Percentiles rank a stretch among this genome's conserved stretches.
phyloP scores from a whole-genome alignment of 2,329 filamentous ascomycete species.

The Beauveria scarabaeidicola region DNA sequence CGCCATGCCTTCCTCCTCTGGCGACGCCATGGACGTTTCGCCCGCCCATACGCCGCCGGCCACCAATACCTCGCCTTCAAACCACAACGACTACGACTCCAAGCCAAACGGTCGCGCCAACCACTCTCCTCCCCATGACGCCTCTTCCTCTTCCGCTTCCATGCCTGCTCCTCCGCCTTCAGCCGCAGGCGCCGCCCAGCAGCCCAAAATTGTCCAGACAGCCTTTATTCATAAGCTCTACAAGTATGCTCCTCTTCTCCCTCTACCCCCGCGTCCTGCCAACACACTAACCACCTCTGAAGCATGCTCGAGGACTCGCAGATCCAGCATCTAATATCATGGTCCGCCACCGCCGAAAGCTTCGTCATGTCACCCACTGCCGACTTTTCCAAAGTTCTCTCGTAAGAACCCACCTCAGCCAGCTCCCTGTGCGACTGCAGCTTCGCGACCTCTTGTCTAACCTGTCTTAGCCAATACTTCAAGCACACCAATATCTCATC shows the following conservation, averaged over 20 bases:
- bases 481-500: slow-evolving; percentile 99
- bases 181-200: slow-evolving; percentile 71
- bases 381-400: slow-evolving; percentile 95
- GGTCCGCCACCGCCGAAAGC: slow-evolving; percentile 88
- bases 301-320: slow-evolving; percentile 94
- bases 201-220: slow-evolving; percentile 96
- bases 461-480: slow-evolving; percentile 75
- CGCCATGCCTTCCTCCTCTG: slow-evolving; percentile 49
- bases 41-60: slow-evolving; percentile 31
- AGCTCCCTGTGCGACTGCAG: slow-evolving; percentile 13
- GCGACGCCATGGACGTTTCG: slow-evolving; percentile 53
- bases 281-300: slow-evolving; percentile 16
- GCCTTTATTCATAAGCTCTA: slow-evolving; percentile 99
- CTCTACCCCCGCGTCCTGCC: slow-evolving; percentile 12
- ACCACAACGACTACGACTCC: slow-evolving; percentile 35
- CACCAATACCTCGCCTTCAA: slow-evolving; percentile 34
- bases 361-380: slow-evolving; percentile 98
- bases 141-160: slow-evolving; percentile 25
- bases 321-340: slow-evolving; percentile 94
- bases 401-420: slow-evolving; percentile 51
- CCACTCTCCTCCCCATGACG: slow-evolving; percentile 32
- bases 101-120: slow-evolving; percentile 28
- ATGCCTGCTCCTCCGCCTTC: slow-evolving; percentile 45
- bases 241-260: slow-evolving; percentile 60
- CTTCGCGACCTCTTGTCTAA: neutral